Conservation (phyloP, 345 rosid genomes). For the Eucalyptus cloeziana region DNA sequence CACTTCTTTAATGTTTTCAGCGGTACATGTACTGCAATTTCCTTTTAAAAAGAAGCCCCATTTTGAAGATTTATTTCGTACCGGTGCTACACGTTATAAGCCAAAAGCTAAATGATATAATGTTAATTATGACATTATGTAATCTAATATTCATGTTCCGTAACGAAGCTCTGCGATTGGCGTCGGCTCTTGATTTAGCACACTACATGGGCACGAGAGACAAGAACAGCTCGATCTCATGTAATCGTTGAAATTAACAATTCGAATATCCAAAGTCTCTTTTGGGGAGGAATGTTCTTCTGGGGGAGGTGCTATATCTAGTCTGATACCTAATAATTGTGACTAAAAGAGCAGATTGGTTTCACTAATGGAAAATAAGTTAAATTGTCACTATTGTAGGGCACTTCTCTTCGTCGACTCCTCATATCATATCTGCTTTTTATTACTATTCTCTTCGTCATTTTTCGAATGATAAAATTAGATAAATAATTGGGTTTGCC, state of each 20-base stretch:
- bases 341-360: background rate
- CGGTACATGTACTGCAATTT: background rate
- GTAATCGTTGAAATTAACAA: background rate
- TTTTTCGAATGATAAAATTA: background rate
- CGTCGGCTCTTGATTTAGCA: background rate
- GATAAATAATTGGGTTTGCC: background rate
- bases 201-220: background rate
- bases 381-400: background rate
- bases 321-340: background rate
- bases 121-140: background rate
- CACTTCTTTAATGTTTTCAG: background rate
- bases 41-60: background rate
- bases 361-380: background rate
- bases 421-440: background rate
- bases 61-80: background rate
- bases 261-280: background rate
- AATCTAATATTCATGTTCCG: background rate
- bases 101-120: background rate
- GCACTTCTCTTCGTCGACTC: background rate
- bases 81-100: background rate
- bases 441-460: background rate
- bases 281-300: background rate
- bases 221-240: background rate
- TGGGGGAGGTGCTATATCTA: background rate
- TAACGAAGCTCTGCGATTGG: background rate